Evolutionary conservation across 163 green algal genomes (phyloP), one percentile per base, ranked within the genome.

Genomic region (Smithsoniella earleae): DNA sequence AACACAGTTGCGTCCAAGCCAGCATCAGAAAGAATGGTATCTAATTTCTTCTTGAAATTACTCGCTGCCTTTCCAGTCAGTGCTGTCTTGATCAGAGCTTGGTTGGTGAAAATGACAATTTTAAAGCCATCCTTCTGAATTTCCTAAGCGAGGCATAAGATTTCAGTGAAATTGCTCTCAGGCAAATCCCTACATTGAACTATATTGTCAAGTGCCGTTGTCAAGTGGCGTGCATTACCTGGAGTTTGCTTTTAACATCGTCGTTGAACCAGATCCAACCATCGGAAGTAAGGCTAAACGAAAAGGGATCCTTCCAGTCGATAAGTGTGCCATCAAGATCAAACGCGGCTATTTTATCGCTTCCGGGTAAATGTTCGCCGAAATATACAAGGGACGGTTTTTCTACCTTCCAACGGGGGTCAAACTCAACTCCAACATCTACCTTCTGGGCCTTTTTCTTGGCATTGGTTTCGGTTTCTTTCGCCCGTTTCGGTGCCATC

Each of bases 1-100:
- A 89, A 81, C 2, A 84, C 66, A 66, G 86, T 81, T 28, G 66
- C 62, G 3, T 75, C 58, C 10, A 83, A 72, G 8, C 43, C 76
- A 69, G 58, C 58, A 45, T 37, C 25, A 13, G 31, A 30, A 5
- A 69, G 58, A 16, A 69, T 34, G 10, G 20, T 25, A 13, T 69
- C 58, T 25, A 69, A 38, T 1, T 69, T 69, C 5, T 30, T 31
- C 58, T 34, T 69, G n/a, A 36, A 30, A 33, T 69, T 33, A n/a
- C 30, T 34, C 16, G 58, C 58, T 38, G 58, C 58, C 34, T 69
- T 69, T 5, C 58, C 58, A 3, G n/a, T 34, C 58, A 69, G 20
- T 25, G 58, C 58, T 2, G 58, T 45, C 25, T 69, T 69, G 58
- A 69, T 69, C 25, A 69, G 25, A 4, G 58, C 58, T 69, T 69